phyloP scores from a whole-genome alignment of 495 filamentous ascomycete species.

The Acidomyces sp. region DNA sequence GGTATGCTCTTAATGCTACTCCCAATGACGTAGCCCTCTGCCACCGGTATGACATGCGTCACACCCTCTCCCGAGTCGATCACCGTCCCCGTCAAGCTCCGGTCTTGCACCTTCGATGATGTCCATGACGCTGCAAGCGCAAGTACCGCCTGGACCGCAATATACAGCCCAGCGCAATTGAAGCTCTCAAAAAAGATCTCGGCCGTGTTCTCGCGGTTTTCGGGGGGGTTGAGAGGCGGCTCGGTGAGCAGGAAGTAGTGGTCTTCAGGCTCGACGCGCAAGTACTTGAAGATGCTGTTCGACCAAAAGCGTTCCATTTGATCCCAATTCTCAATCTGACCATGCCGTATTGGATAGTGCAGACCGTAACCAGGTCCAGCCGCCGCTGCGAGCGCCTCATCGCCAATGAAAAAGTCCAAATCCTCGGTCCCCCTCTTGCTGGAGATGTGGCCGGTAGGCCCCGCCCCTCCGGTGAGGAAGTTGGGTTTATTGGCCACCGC shows the following conservation, averaged over 20 bases:
- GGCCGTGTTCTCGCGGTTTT: slow-evolving; percentile 97
- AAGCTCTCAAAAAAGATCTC: slow-evolving; percentile 99
- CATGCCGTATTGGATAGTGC: slow-evolving; percentile 94
- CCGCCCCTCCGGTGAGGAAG: slow-evolving; percentile 84
- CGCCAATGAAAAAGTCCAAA: slow-evolving; percentile 96
- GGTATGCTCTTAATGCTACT: slow-evolving; percentile 98
- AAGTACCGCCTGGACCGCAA: slow-evolving; percentile 93
- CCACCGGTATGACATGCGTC: slow-evolving; percentile 96
- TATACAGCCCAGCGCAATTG: slow-evolving; percentile 97
- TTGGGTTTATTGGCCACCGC: slow-evolving; percentile 87
- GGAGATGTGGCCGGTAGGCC: slow-evolving; percentile 65
- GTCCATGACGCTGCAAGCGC: slow-evolving; percentile 97
- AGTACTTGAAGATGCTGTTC: slow-evolving; percentile 98
- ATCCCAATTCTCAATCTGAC: slow-evolving; percentile 98
- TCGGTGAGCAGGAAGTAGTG: slow-evolving; percentile 97
- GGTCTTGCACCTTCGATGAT: slow-evolving; percentile 89
- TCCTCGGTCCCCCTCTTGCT: slow-evolving; percentile 94
- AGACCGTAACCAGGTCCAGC: slow-evolving; percentile 84
- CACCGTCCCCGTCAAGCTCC: slow-evolving; percentile 93
- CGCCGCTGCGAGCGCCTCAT: slow-evolving; percentile 78
- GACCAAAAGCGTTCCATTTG: slow-evolving; percentile 99
- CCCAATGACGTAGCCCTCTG: slow-evolving; percentile 96
- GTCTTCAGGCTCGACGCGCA: slow-evolving; percentile 94
- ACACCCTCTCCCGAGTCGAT: slow-evolving; percentile 97
- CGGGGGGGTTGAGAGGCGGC: slow-evolving; percentile 93